These are phyloP conservation scores for Naematelia encephala DNA, from an alignment of 768 basidiomycete species.

Conservation along the genomic window DNA sequence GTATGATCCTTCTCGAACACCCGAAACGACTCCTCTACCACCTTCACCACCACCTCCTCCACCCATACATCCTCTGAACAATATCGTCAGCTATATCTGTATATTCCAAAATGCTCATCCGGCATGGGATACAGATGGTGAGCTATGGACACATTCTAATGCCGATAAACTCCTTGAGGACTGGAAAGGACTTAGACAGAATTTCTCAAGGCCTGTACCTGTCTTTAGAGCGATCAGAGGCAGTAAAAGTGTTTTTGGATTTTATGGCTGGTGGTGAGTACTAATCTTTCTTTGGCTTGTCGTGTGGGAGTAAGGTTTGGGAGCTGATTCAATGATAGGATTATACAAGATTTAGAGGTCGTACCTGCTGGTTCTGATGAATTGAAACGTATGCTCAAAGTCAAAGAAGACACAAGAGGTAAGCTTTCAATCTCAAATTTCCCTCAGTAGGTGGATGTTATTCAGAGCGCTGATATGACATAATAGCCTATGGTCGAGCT, in stretches of 20 bases:
- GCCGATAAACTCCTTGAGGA: constrained; percentile 26
- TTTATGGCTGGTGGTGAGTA: constrained; percentile 37
- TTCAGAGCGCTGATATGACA: background rate
- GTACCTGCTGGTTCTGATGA: constrained; percentile 21
- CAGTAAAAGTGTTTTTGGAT: constrained; percentile 6
- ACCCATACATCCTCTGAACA: constrained; percentile 17
- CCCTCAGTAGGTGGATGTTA: background rate
- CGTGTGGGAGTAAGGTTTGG: background rate
- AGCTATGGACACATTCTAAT: constrained; percentile 32
- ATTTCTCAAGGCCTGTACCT: constrained; percentile 33
- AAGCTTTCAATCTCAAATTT: too few species aligned
- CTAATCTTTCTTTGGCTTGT: background rate
- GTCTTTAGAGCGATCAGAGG: constrained; percentile 17
- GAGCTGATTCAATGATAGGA: constrained; percentile 12
- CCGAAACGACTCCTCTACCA: constrained; percentile 19
- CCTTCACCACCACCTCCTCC: constrained; percentile 15
- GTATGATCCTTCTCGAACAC: constrained; percentile 12
- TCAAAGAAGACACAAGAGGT: constrained; percentile 27
- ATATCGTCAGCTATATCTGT: constrained; percentile 25
- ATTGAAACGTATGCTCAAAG: constrained; percentile 22
- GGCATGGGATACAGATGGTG: constrained; percentile 17
- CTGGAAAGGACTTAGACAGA: constrained; percentile 19
- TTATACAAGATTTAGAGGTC: constrained; percentile 15
- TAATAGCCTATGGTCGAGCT: constrained; percentile 15
- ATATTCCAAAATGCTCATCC: constrained; percentile 31